phyloP scores from a whole-genome alignment of 495 filamentous ascomycete genomes.

The Penicillium canariense region DNA sequence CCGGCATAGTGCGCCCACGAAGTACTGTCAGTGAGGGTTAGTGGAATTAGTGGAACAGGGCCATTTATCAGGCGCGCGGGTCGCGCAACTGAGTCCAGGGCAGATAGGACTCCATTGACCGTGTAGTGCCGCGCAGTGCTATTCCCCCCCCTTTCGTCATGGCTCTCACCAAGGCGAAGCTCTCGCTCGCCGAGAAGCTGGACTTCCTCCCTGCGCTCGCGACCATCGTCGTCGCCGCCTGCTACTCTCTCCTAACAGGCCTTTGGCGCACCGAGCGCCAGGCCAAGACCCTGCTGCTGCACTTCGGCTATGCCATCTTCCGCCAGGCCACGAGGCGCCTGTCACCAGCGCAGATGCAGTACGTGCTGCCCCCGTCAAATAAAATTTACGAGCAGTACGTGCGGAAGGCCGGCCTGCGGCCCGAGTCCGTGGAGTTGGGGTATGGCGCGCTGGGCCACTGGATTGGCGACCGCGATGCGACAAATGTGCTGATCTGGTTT shows the following conservation, averaged over 20 bases:
- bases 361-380: slow-evolving; percentile 40
- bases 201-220: slow-evolving; percentile 36
- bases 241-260: slow-evolving; percentile 34
- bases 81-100: not conserved
- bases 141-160: slow-evolving; percentile 7
- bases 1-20: not conserved
- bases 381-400: slow-evolving; percentile 47
- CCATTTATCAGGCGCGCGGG: slow-evolving; percentile 1
- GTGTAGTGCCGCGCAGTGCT: not conserved
- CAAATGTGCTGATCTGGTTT: slow-evolving; percentile 57
- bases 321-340: slow-evolving; percentile 35
- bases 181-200: slow-evolving; percentile 34
- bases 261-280: slow-evolving; percentile 35
- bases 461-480: slow-evolving; percentile 52
- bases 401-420: slow-evolving; percentile 39
- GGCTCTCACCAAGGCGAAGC: slow-evolving; percentile 18
- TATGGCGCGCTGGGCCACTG: slow-evolving; percentile 58
- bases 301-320: slow-evolving; percentile 40
- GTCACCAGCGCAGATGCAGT: slow-evolving; percentile 35
- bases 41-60: no score
- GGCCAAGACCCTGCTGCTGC: slow-evolving; percentile 35
- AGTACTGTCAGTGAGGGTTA: no score
- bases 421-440: slow-evolving; percentile 48
- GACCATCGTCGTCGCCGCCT: slow-evolving; percentile 26
- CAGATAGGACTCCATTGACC: not conserved